Evolutionary conservation across 2,329 filamentous ascomycete genomes (phyloP).

Genomic region (Neofusicoccum sp.): DNA sequence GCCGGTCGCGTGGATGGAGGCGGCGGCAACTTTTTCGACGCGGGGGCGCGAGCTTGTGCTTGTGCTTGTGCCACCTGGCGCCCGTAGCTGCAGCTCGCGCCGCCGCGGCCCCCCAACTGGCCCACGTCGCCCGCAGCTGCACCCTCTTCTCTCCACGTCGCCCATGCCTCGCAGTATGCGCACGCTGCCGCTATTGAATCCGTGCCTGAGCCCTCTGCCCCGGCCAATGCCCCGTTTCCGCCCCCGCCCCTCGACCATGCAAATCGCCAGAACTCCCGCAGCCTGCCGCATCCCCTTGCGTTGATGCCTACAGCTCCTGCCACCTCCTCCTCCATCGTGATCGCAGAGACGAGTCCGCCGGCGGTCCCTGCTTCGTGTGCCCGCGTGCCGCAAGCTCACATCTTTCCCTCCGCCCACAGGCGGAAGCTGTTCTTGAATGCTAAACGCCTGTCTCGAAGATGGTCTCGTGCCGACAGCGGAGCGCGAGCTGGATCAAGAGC

Average conservation of each 20-base stretch:
- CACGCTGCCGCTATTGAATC: background rate
- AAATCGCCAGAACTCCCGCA: conserved; percentile 28
- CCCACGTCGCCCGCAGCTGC: conserved; percentile 13
- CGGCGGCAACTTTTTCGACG: conserved; percentile 15
- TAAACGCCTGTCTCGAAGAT: conserved; percentile 27
- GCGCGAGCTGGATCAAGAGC: conserved; percentile 27
- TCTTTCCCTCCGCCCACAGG: conserved; percentile 23
- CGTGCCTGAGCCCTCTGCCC: background rate
- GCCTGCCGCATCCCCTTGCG: conserved; percentile 27
- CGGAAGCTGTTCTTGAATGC: conserved; percentile 33
- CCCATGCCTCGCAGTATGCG: conserved; percentile 5
- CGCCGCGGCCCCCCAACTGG: background rate
- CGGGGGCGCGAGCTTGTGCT: background rate
- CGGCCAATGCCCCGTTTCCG: background rate
- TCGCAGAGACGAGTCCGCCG: background rate
- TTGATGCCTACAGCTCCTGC: conserved; percentile 29
- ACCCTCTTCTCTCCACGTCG: background rate
- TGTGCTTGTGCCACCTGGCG: conserved; percentile 16
- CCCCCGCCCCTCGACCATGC: too few relatives aligned
- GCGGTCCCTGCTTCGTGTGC: conserved; percentile 22
- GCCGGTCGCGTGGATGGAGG: conserved; percentile 5
- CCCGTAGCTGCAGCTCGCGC: conserved; percentile 9
- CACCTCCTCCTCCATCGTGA: conserved; percentile 23
- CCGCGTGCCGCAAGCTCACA: conserved; percentile 19
- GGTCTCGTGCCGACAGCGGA: conserved; percentile 21